These are phyloP conservation scores for Letharia columbiana DNA, from an alignment of 495 filamentous ascomycete genomes.

Conservation along the genomic window DNA sequence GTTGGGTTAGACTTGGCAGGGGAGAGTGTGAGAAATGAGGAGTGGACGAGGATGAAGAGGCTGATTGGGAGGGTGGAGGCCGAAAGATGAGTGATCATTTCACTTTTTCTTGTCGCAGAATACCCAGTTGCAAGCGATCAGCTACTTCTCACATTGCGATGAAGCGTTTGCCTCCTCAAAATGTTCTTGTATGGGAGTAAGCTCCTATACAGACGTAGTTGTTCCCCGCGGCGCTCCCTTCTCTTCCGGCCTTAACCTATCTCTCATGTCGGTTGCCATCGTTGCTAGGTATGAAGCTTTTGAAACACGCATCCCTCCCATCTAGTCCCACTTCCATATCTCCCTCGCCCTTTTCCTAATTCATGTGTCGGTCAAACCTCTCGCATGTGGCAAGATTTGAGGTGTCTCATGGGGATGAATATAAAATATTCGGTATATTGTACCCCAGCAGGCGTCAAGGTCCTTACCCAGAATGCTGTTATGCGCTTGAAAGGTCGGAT, in stretches of 20 bases:
- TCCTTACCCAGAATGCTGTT: neutral
- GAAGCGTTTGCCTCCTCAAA: neutral
- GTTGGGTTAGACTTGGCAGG: slow-evolving; percentile 79
- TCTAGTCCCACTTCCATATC: neutral
- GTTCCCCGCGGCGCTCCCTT: neutral
- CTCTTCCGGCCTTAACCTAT: neutral
- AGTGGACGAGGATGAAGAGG: slow-evolving; percentile 87
- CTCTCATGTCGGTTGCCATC: neutral
- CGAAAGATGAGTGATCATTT: slow-evolving; percentile 12
- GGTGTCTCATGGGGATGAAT: neutral
- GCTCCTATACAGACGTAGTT: neutral
- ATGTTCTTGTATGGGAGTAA: neutral
- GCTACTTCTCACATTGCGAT: neutral
- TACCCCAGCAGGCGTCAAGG: neutral
- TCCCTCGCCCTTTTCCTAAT: neutral
- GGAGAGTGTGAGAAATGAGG: slow-evolving; percentile 71
- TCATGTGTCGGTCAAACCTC: neutral
- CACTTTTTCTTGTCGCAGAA: neutral
- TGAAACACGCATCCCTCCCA: neutral
- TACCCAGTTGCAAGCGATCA: slow-evolving; percentile 6
- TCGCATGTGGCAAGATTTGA: neutral
- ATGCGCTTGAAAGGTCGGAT: neutral
- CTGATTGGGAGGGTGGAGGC: slow-evolving; percentile 57
- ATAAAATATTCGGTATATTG: neutral
- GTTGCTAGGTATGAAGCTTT: neutral